Evolutionary conservation across 2,329 filamentous ascomycete genomes (phyloP).

Genomic region (Phaeophleospora eucalypticola): DNA sequence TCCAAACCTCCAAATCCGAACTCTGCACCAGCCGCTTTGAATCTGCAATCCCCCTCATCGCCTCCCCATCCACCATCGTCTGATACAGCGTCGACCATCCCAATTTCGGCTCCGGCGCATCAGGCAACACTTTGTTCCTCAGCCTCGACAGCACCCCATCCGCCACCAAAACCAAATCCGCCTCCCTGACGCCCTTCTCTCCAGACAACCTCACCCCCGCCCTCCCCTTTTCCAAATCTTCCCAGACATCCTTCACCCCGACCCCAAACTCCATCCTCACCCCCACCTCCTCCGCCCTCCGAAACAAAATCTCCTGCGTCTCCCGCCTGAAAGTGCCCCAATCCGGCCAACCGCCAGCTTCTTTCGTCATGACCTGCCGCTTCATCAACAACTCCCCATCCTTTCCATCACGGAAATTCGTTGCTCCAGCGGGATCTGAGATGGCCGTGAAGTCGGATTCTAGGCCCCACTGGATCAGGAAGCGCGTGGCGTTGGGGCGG

Average conservation of each 20-base stretch:
- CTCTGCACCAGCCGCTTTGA: background rate
- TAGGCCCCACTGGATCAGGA: constrained; percentile 6
- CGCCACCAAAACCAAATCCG: constrained; percentile 7
- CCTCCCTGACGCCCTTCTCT: background rate
- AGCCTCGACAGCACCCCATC: constrained; percentile 8
- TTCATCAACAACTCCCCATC: background rate
- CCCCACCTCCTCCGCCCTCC: background rate
- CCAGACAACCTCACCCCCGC: background rate
- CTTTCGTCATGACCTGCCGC: background rate
- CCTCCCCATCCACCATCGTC: background rate
- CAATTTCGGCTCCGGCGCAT: background rate
- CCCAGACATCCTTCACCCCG: constrained; percentile 1
- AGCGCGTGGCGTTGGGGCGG: constrained; percentile 6
- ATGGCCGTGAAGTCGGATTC: constrained; percentile 3
- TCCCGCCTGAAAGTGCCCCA: constrained; percentile 5
- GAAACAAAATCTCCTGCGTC: constrained; percentile 1
- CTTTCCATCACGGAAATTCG: constrained; percentile 3
- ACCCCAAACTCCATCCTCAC: constrained; percentile 4
- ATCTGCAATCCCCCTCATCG: constrained; percentile 1
- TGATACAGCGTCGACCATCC: constrained; percentile 4
- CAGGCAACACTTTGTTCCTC: constrained; percentile 1
- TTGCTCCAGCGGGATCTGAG: constrained; percentile 2
- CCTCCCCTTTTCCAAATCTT: constrained; percentile 2
- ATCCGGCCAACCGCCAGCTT: background rate
- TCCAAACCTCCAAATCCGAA: constrained; percentile 6